Base-by-base conservation (phyloP, 2,329 filamentous ascomycete genomes). In the Fonsecaea nubica region DNA sequence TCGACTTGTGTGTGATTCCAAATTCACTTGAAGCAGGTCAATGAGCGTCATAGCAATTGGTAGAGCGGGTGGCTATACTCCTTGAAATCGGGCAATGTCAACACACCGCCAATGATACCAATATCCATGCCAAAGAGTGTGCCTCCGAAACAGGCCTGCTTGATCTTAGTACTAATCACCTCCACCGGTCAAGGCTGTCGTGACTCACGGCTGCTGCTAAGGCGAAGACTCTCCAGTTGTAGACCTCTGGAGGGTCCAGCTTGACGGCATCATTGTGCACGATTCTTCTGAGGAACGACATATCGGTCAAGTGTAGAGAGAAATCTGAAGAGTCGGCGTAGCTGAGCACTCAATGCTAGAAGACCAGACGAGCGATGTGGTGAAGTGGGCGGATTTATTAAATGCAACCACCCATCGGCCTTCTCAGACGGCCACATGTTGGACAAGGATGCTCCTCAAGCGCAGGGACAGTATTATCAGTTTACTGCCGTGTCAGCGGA, bases 181-280 rank as follows among this genome's bases (percentile, higher is more conserved):
- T 7, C 18, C 4, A 12, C 42, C 21, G 1, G 8, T 12, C 6
- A 2, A 13, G 13, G 30, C 4, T 18, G 40, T 12, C 15, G 54
- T 13, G 45, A 74, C 80, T 67, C 61, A 81, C 84, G 69, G 87
- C 87, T 74, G 83, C 87, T 57, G 87, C 87, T 71, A 90, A 81
- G 64, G 83, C 83, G 69, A 89, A 86, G 33, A 89, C 87, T 63
- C 88, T 84, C 88, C 88, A 91, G 74, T 88, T 87, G 78, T 90
- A 91, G 66, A 91, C 87, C 75, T 90, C 85, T 21, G 83, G 81
- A 18, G 89, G 89, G 74, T 91, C 89, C 40, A 80, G 77, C 74
- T 84, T 87, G 86, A 92, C 91, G 53, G 90, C 86, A 76, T 92
- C 88, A 81, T 91, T 91, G 77, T 85, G 85, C 72, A 90, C 84